Percentiles rank a stretch among this genome's conserved stretches.
phyloP scores from a whole-genome alignment of 768 basidiomycete species.

The Rickenella mellea region DNA sequence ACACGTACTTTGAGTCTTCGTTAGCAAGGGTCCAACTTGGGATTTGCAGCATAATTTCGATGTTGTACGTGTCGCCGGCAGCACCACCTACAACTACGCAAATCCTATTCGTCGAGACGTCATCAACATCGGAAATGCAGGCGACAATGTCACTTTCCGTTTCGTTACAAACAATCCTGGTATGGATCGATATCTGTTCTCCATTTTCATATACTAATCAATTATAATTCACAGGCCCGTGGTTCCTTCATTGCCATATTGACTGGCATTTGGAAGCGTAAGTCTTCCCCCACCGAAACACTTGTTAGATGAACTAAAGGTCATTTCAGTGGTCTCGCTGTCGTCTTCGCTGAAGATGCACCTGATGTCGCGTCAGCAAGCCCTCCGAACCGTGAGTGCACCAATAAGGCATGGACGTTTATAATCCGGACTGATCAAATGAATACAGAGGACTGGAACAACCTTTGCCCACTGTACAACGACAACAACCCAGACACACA shows the following conservation, averaged over 20 bases:
- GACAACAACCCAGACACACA: background rate
- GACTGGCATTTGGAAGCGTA: constrained; percentile 35
- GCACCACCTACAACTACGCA: background rate
- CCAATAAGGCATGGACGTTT: background rate
- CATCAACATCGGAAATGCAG: constrained; percentile 22
- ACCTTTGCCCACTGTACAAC: background rate
- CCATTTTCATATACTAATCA: too few relatives aligned
- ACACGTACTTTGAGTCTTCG: background rate
- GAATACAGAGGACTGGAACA: too few relatives aligned
- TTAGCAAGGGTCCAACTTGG: background rate
- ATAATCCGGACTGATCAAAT: too few relatives aligned
- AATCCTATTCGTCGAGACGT: constrained; percentile 34
- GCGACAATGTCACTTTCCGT: constrained; percentile 44
- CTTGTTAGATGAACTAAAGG: too few relatives aligned
- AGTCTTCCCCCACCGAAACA: too few relatives aligned
- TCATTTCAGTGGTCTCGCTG: too few relatives aligned
- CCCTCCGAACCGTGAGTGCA: background rate
- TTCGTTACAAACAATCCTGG: constrained; percentile 65
- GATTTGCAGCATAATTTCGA: background rate
- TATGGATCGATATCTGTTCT: too few relatives aligned
- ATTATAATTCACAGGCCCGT: constrained; percentile 34
- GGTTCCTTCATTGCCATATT: constrained; percentile 41
- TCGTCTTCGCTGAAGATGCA: background rate
- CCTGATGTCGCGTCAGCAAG: background rate
- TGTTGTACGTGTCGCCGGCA: background rate